phyloP scores from a whole-genome alignment of 2,329 filamentous ascomycete genomes.

The Neonectria ditissima region DNA sequence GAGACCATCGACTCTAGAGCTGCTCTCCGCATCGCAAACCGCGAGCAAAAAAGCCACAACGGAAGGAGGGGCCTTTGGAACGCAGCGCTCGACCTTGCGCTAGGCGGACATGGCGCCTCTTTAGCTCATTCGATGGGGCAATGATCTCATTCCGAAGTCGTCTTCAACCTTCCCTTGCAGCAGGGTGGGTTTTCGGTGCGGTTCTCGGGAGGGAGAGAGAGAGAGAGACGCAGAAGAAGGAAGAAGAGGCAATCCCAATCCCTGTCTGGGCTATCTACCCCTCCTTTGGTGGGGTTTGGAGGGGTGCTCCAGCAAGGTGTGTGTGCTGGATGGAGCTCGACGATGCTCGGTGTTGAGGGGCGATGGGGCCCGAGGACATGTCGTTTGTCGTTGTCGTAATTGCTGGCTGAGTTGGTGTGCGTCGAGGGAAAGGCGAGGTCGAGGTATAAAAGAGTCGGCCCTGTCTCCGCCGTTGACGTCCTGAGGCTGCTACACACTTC shows the following conservation, averaged over 20 bases:
- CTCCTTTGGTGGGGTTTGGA: constrained; percentile 20
- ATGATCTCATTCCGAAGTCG: constrained; percentile 35
- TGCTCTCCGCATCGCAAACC: too few relatives aligned
- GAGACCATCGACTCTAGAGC: not conserved
- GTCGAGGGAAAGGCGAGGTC: not conserved
- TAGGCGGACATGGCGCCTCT: constrained; percentile 13
- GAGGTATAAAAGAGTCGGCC: not conserved
- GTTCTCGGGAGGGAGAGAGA: not conserved
- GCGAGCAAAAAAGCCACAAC: too few relatives aligned
- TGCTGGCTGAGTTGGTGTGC: not conserved
- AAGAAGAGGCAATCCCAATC: too few relatives aligned
- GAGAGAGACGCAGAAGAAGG: too few relatives aligned
- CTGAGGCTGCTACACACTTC: not conserved
- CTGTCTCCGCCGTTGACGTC: not conserved
- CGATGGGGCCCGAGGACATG: too few relatives aligned
- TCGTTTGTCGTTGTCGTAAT: constrained; percentile 13
- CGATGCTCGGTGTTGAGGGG: not conserved
- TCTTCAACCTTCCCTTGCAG: not conserved
- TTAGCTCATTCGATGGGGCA: constrained; percentile 37
- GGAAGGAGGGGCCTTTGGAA: too few relatives aligned
- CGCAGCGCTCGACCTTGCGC: not conserved
- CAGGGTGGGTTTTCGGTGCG: not conserved
- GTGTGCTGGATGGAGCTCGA: constrained; percentile 7
- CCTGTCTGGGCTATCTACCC: not conserved
- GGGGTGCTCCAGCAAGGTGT: constrained; percentile 29